A percentile compares a stretch with the other conserved stretches of the same genome.
These are phyloP conservation scores for Pichia sp. DNA, from an alignment of 1,139 yeast species.

Conservation along the genomic window DNA sequence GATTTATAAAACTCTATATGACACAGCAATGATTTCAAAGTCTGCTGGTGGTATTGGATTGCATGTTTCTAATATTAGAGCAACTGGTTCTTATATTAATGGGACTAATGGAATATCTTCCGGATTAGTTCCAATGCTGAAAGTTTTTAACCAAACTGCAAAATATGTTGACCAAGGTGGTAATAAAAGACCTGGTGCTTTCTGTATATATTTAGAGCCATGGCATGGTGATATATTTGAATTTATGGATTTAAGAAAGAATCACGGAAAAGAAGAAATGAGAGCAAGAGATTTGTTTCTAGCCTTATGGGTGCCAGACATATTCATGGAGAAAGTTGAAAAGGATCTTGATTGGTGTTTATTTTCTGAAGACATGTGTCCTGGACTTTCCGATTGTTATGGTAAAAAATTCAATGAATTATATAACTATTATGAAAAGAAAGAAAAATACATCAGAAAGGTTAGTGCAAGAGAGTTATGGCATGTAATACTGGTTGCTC, in stretches of 20 bases:
- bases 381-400: conserved; percentile 44
- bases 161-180: conserved; percentile 61
- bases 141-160: conserved; percentile 54
- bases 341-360: conserved; percentile 45
- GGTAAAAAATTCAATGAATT: conserved; percentile 44
- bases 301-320: conserved; percentile 55
- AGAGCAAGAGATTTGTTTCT: conserved; percentile 53
- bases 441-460: conserved; percentile 34
- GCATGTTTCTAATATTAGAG: conserved; percentile 48
- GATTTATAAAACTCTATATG: conserved; percentile 47
- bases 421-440: conserved; percentile 41
- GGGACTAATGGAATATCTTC: conserved; percentile 51
- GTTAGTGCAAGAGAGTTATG: conserved; percentile 49
- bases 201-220: conserved; percentile 55
- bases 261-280: conserved; percentile 52
- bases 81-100: conserved; percentile 45
- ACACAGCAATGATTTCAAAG: conserved; percentile 50
- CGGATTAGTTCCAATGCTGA: conserved; percentile 53
- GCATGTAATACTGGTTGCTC: conserved; percentile 48
- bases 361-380: conserved; percentile 48
- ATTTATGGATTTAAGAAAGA: conserved; percentile 45
- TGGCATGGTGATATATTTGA: conserved; percentile 56
- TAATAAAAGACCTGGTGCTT: conserved; percentile 57
- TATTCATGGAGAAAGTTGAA: conserved; percentile 52
- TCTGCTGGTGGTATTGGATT: conserved; percentile 56